A percentile compares a stretch with the other conserved stretches of the same genome.
phyloP scores from a whole-genome alignment of 805 yeast species.

The Candida corydali region DNA sequence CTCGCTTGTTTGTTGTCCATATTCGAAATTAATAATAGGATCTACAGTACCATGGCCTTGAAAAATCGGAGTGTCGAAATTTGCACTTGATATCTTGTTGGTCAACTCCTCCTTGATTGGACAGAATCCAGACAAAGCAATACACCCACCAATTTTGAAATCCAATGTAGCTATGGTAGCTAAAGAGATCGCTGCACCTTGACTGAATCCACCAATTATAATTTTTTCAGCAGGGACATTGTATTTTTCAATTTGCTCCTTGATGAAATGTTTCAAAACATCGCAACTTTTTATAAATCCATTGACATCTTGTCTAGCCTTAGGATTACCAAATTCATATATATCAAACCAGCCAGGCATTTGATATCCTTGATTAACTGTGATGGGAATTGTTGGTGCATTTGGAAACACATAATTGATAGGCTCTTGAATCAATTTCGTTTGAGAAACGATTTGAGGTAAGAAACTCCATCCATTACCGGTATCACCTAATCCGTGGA shows the following conservation, averaged over 20 bases:
- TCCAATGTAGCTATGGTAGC: slow-evolving; percentile 54
- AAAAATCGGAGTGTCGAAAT: slow-evolving; percentile 69
- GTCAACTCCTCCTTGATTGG: slow-evolving; percentile 23
- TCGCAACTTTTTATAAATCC: slow-evolving; percentile 54
- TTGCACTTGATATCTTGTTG: slow-evolving; percentile 20
- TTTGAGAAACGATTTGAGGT: slow-evolving; percentile 54
- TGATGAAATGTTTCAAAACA: slow-evolving; percentile 41
- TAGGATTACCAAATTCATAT: slow-evolving; percentile 45
- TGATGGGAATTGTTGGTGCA: slow-evolving; percentile 73
- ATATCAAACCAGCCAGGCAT: slow-evolving; percentile 93
- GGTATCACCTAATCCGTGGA: slow-evolving; percentile 91
- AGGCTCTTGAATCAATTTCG: slow-evolving; percentile 37
- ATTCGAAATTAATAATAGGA: slow-evolving; percentile 49
- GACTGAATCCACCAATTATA: slow-evolving; percentile 93
- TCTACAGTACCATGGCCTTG: slow-evolving; percentile 87
- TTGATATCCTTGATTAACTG: slow-evolving; percentile 58
- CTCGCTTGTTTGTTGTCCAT: slow-evolving; percentile 39
- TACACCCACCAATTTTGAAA: slow-evolving; percentile 70
- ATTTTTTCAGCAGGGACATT: slow-evolving; percentile 63
- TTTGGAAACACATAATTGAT: slow-evolving; percentile 81
- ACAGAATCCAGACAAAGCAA: slow-evolving; percentile 75
- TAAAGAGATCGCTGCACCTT: slow-evolving; percentile 81
- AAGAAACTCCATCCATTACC: slow-evolving; percentile 89
- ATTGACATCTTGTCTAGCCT: slow-evolving; percentile 44
- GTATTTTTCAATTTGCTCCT: slow-evolving; percentile 45